Conservation (phyloP, 306 rosid genomes). For the Pterocarpus santalinus region DNA sequence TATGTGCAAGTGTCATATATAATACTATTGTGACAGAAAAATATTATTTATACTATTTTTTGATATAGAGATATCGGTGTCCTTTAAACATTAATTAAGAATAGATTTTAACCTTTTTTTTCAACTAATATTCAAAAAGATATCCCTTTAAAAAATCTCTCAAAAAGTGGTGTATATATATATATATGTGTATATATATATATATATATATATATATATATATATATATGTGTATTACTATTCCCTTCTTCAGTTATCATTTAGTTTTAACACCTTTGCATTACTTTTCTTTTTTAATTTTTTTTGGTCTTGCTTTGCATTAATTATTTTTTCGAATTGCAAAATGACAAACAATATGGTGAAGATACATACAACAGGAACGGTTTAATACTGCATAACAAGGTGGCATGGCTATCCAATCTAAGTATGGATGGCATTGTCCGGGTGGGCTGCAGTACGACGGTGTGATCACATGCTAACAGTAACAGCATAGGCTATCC, state of each 20-base stretch:
- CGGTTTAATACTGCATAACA: slow-evolving; percentile 11
- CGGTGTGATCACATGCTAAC: slow-evolving; percentile 40
- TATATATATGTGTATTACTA: not conserved
- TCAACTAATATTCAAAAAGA: too few species aligned
- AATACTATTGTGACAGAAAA: too few species aligned
- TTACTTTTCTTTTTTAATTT: not conserved
- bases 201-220: too few species aligned
- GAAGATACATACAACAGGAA: not conserved
- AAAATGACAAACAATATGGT: slow-evolving; percentile 33
- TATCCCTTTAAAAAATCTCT: too few species aligned
- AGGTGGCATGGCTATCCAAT: slow-evolving; percentile 37
- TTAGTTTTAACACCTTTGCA: not conserved
- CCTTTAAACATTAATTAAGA: too few species aligned
- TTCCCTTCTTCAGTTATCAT: not conserved
- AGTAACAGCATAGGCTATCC: slow-evolving; percentile 14
- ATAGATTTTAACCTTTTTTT: too few species aligned
- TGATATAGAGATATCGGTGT: too few species aligned
- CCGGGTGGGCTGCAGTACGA: slow-evolving; percentile 16
- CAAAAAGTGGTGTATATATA: too few species aligned
- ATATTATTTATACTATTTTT: too few species aligned
- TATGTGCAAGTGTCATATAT: too few species aligned
- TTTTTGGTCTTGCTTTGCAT: too few species aligned
- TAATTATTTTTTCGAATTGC: not conserved
- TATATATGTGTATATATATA: too few species aligned
- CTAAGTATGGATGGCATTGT: slow-evolving; percentile 41